Base-by-base conservation (phyloP, 139 green algal species). In the Chlamydomonas urium region DNA sequence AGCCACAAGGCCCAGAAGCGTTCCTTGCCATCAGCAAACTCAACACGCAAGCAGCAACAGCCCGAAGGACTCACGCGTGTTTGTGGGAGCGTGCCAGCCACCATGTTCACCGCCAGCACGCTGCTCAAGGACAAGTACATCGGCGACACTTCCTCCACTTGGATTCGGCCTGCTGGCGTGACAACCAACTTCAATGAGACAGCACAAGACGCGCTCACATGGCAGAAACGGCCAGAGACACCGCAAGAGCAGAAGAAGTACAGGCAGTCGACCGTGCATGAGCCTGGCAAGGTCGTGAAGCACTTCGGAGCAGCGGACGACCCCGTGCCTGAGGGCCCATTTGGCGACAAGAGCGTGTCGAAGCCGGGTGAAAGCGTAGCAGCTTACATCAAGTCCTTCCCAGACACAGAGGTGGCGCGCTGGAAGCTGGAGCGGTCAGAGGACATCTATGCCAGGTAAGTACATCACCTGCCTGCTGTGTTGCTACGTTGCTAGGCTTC, bases 371-470 rank as follows among this genome's bases (percentile, higher is more conserved):
- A 90, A 38, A 81, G 57, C 36, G 80, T 89, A 31, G 77, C 63
- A 14, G 73, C 86, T 14, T 71, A 80, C 35, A 79, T 93, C 0
- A 71, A 70, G 24, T 71, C 42, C 4, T 85, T 85, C 58, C 84
- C 84, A n/a, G 66, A 83, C 14, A 82, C 74, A 1, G 81, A 89
- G 26, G 75, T 90, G 24, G 77, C 61, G 2, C 83, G 81, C 14
- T 93, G 86, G 86, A 74, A 81, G 47, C 62, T 87, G n/a, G 82
- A 91, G 59, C 76, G 75, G 14, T 36, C 65, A 34, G 88, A 93
- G 76, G 74, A 81, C 5, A 67, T 87, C 2, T 93, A 93, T 63
- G 74, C 75, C 2, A 89, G 80, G 85, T 90, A 34, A 67, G 60
- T n/a, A n/a, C n/a, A n/a, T n/a, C n/a, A n/a, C n/a, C n/a, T n/a